These are phyloP conservation scores for Endotrypanum monterogeii DNA, from an alignment of 208 protist genomes.

Conservation along the genomic window DNA sequence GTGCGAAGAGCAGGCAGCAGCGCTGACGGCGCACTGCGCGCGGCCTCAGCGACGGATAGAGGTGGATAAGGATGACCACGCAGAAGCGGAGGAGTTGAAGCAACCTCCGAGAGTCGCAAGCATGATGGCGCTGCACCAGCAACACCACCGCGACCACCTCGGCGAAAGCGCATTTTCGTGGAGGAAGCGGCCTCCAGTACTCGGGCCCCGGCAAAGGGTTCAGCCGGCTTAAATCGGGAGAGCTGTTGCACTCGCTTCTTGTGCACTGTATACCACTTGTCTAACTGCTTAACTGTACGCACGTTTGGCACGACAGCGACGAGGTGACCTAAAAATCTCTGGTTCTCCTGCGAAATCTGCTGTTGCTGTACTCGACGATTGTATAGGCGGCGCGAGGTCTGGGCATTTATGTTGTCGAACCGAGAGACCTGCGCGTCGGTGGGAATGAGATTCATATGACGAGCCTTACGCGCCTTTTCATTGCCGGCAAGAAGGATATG, in stretches of 20 bases:
- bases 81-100: conserved; percentile 33
- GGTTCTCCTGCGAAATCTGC: conserved; percentile 33
- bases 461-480: conserved; percentile 26
- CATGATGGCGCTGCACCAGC: not conserved
- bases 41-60: conserved; percentile 26
- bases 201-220: conserved; percentile 50
- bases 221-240: conserved; percentile 47
- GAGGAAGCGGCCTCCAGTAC: conserved; percentile 31
- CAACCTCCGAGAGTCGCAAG: not conserved
- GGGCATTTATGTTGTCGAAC: conserved; percentile 42
- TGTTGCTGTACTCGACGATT: conserved; percentile 23
- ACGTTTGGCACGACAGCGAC: conserved; percentile 32
- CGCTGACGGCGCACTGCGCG: conserved; percentile 28
- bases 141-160: not conserved
- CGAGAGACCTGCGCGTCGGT: conserved; percentile 22
- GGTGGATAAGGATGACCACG: conserved; percentile 37
- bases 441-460: conserved; percentile 54
- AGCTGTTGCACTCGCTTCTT: conserved; percentile 39
- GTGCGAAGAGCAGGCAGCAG: conserved; percentile 37
- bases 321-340: conserved; percentile 40
- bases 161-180: not conserved
- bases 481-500: conserved; percentile 43
- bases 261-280: conserved; percentile 56
- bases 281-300: conserved; percentile 38
- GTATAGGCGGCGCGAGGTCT: conserved; percentile 32